Base-by-base conservation (phyloP, 805 yeast species). In the Barnettozyma sucrosica region DNA sequence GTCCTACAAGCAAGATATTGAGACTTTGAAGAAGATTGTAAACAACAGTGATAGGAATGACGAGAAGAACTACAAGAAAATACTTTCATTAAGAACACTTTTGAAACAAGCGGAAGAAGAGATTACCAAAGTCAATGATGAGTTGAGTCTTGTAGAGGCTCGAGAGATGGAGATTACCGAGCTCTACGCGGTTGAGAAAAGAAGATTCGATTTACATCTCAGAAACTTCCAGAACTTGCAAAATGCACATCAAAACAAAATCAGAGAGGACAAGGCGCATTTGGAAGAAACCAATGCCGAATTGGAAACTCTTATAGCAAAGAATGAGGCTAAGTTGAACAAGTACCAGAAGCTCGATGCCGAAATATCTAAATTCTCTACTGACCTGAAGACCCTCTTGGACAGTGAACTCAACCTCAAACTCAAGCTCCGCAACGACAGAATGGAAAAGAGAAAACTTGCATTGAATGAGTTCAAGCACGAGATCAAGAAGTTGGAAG, bases 1-100 rank as follows among this genome's bases (percentile, higher is more conserved):
- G 11, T 59, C 77, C 0, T 62, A 80, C 46, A 73, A 79, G 47
- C 66, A 73, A 42, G 89, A 83, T 49, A 79, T 80, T 51, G 86
- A 79, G 34, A 63, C 65, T 39, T 64, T 79, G 41, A 77, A 73
- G 54, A 66, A 65, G 13, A 74, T 77, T 54, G 69, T 77, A 8
- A 63, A 66, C 26, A 70, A 71, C 38, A 73, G 74, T 46, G 78
- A 74, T 44, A 69, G 71, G 23, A 77, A 75, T 50, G 89, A 82
- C 56, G 81, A 75, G 48, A 75, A 83, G 51, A 76, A 58, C 34
- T 56, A 51, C 40, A 61, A 56, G 30, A 58, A 54, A 36, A 51
- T 61, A 3, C 16, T 56, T 14, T 44, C 52, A 1, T 45, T 61
- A 24, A 52, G 61, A 50, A 24, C 39, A 3, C 45, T 53, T 16